Base-by-base conservation (phyloP, 2,329 filamentous ascomycete species). In the Talaromyces piceae region DNA sequence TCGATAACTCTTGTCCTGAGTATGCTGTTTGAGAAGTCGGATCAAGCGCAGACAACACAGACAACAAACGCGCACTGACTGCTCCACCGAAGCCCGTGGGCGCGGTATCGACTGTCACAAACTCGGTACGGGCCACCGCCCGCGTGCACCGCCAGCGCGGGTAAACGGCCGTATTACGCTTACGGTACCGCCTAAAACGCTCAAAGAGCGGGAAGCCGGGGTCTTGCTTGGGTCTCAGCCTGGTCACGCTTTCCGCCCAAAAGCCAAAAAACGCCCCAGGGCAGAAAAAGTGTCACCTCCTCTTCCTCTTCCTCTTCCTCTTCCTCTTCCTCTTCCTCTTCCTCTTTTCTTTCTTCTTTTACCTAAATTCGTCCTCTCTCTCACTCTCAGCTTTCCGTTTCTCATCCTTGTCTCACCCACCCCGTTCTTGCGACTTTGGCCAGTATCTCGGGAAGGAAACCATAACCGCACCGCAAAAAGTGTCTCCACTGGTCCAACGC, bases 281-380 rank as follows among this genome's bases (percentile, higher is more conserved):
- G n/a, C 11, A 20, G 26, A 20, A 37, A 37, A 37, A 37, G 33
- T 18, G 33, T 37, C 33, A 20, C 33, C 16, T 37, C 33, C 31
- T 37, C 31, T 8, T 37, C 54, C 57, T 52, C 52, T 51, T 57
- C 51, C 56, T 47, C 52, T 46, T 47, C 43, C 54, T 44, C 45
- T 55, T 52, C 49, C 31, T 12, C 13, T 27, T 46, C 30, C 8
- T 22, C 25, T 30, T 13, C 30, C 20, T 20, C 31, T 47, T 31
- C 37, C 39, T 44, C 33, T 23, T 45, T 26, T 44, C 13, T 20
- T 12, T 20, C 9, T 5, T 39, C 45, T n/a, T n/a, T n/a, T n/a
- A n/a, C n/a, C n/a, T n/a, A n/a, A n/a, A n/a, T n/a, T n/a, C n/a
- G n/a, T n/a, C n/a, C n/a, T n/a, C n/a, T n/a, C n/a, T n/a, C n/a